Base-by-base conservation (phyloP, 2,329 filamentous ascomycete species). In the Talaromyces rugulosus region DNA sequence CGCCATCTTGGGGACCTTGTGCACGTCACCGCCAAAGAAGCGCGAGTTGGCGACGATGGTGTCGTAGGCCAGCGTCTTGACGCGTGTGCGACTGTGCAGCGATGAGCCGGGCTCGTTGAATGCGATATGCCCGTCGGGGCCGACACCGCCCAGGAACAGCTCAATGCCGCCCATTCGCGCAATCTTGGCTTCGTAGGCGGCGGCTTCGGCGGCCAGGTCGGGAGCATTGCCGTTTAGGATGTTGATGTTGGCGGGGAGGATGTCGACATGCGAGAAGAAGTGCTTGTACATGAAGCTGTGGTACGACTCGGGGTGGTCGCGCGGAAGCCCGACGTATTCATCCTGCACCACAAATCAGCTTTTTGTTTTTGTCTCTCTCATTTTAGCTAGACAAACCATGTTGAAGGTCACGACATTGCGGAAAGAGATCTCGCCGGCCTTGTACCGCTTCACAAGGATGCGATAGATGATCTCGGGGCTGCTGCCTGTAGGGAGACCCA, bases 221-320 rank as follows among this genome's bases (percentile, higher is more conserved):
- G 84, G 78, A 0, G 90, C 90, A 72, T 93, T 94, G 70, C 91
- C 91, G 72, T 94, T 86, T 44, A 94, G 84, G 70, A 95, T 92
- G 78, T 96, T 88, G 72, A 95, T 91, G 74, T 94, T 93, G 71
- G 85, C 83, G 5, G 91, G 91, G 66, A 87, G 85, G 68, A 95
- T 88, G 72, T 96, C 90, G 69, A 95, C 88, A 66, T 87, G 91
- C 51, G 89, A 91, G 82, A 96, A 96, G 82, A 96, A 92, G 78
- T 95, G 84, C 77, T 90, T 91, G 85, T 92, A 96, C 91, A 96
- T 95, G 81, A 95, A 96, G 66, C 88, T 90, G 80, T 96, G 91
- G 78, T 96, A 96, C 70, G 88, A 92, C 75, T 95, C 88, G 12
- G 90, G 87, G 74, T 96, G 90, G 69, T 93, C 90, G 70, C 90